A percentile compares a stretch with the other conserved stretches of the same genome.
These are phyloP conservation scores for Calonectria henricotiae DNA, from an alignment of 2,329 filamentous ascomycete species.

Conservation along the genomic window DNA sequence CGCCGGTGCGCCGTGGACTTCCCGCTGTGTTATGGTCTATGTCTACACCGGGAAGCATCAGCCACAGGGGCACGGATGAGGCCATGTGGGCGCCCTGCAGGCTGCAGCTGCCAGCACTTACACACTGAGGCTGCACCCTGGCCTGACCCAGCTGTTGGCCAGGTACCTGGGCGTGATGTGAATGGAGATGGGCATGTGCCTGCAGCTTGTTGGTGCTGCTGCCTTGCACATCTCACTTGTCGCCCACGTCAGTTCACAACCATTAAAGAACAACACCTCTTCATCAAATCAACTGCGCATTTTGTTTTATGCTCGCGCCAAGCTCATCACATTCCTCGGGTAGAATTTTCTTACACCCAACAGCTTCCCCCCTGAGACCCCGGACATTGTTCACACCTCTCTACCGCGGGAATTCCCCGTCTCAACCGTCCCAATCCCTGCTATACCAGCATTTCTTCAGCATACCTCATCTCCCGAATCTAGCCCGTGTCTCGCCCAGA, in stretches of 20 bases:
- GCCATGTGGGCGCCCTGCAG: slow-evolving; percentile 41
- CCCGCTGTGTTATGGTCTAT: slow-evolving; percentile 16
- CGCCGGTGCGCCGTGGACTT: neutral
- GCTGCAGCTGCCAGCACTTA: slow-evolving; percentile 45
- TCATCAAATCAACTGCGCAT: slow-evolving; percentile 35
- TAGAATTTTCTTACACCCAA: slow-evolving; percentile 1
- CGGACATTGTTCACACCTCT: slow-evolving; percentile 26
- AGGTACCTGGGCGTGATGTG: slow-evolving; percentile 15
- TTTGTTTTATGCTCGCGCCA: slow-evolving; percentile 26
- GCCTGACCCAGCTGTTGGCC: slow-evolving; percentile 11
- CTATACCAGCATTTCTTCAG: slow-evolving; percentile 45
- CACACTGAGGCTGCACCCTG: slow-evolving; percentile 23
- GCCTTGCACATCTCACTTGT: slow-evolving; percentile 14
- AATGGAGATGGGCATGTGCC: slow-evolving; percentile 14
- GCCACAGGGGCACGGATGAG: slow-evolving; percentile 33
- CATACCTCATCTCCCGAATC: slow-evolving; percentile 36
- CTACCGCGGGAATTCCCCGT: slow-evolving; percentile 11
- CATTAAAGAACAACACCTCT: slow-evolving; percentile 38
- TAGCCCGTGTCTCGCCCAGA: slow-evolving; percentile 45
- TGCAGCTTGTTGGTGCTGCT: slow-evolving; percentile 22
- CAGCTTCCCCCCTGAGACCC: slow-evolving; percentile 21
- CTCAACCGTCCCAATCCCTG: slow-evolving; percentile 29
- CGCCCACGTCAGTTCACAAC: slow-evolving; percentile 31
- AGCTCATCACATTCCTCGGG: slow-evolving; percentile 23
- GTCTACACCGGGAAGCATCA: neutral